These are phyloP conservation scores for Casuarina glauca DNA, from an alignment of 306 rosid species.

Conservation along the genomic window DNA sequence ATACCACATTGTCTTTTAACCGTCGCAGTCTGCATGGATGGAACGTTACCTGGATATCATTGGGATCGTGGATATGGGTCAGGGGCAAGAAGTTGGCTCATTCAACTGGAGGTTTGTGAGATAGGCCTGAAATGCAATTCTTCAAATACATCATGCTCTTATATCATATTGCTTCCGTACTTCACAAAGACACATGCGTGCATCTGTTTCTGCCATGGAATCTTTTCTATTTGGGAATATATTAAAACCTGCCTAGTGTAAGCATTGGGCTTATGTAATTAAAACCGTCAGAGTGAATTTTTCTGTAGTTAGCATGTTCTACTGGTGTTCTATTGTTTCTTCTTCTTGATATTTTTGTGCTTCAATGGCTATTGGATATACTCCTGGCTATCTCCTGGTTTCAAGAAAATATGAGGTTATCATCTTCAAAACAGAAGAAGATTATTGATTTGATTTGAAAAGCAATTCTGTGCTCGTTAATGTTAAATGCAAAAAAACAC, in stretches of 20 bases:
- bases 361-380: background rate
- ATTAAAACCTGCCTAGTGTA: background rate
- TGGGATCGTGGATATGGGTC: slow-evolving; percentile 82
- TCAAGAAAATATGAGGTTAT: background rate
- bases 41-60: slow-evolving; percentile 92
- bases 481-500: background rate
- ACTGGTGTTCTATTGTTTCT: background rate
- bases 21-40: slow-evolving; percentile 87
- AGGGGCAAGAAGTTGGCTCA: slow-evolving; percentile 84
- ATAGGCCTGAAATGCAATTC: background rate
- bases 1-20: background rate
- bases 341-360: slow-evolving; percentile 1
- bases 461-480: background rate
- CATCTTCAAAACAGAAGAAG: background rate
- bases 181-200: background rate
- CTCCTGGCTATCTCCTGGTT: background rate
- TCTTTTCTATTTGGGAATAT: background rate
- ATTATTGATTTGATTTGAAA: background rate
- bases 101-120: slow-evolving; percentile 87
- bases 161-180: background rate
- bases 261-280: background rate
- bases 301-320: background rate
- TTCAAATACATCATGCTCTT: slow-evolving; percentile 2
- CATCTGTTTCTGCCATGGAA: background rate
- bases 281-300: background rate